Evolutionary conservation across 2,329 filamentous ascomycete genomes (phyloP), one percentile per base, ranked within the genome.

Genomic region (Aureobasidium vineae): DNA sequence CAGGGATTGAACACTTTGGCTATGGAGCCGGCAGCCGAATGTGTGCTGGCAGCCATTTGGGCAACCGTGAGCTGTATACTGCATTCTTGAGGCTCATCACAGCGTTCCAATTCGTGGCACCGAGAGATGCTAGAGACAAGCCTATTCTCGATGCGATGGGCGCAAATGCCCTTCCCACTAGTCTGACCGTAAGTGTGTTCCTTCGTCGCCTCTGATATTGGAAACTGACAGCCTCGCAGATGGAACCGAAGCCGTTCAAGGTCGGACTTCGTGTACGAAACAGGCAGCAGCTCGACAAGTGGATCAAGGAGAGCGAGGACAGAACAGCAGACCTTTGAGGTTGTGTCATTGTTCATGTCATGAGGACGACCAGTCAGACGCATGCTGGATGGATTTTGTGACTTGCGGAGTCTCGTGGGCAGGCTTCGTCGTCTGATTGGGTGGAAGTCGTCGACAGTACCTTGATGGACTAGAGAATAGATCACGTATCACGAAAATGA

Each of bases 241-340:
- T 82, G 74, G 81, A 83, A 72, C 80, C 81, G 0, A 83, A 82
- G 75, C 77, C 79, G 26, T 83, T 83, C 72, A 82, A 82, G 74
- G 76, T 81, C 11, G 79, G 81, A 1, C 75, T 83, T 47, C 79
- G 75, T 72, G 77, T 79, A 4, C 76, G 81, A 68, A 75, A 83
- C 72, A 70, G 73, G 67, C 71, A 68, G 41, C 56, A 75, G 71
- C 68, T 83, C 61, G 80, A 81, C 66, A 73, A 70, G 71, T 83
- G 81, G 81, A 79, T 83, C 50, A 67, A 41, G 63, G 79, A 80
- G 72, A 81, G 79, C 65, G 81, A 82, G 71, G 77, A 79, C 71
- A 74, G 75, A 67, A 82, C 81, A 21, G 77, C 71, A 71, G 75
- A 79, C 53, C 68, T 81, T 69, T 76, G 69, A 73, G 64, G 13